Base-by-base conservation (phyloP, 2,329 filamentous ascomycete species). In the Claviceps purpurea region DNA sequence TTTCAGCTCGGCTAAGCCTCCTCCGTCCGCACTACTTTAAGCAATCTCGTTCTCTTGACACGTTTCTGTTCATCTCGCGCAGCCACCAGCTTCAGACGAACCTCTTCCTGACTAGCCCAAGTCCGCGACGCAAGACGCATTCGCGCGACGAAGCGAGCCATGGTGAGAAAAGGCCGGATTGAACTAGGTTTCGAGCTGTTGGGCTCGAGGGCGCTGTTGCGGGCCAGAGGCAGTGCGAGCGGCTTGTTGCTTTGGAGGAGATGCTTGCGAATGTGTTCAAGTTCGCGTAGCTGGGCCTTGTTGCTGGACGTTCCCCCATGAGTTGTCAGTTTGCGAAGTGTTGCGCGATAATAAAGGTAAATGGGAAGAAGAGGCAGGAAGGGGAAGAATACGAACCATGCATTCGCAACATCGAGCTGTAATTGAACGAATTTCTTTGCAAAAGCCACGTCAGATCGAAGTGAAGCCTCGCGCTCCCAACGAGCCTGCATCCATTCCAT, bases 401-500 rank as follows among this genome's bases (percentile, higher is more conserved):
- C 84, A 62, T 89, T 85, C 61, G 89, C 89, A 61, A 95, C 81
- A 60, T 89, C 82, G 51, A 94, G 80, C 67, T 89, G 82, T 65
- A 88, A 74, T 61, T 83, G 69, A 69, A 96, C 80, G 66, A 88
- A 90, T 58, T 78, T 81, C 76, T 98, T 98, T 57, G 88, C 88
- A 70, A 85, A 95, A 8, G 86, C 87, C 37, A 91, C 79, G 61
- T 90, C 87, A 56, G 78, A 77, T 43, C 93, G 79, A 69, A 97
- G 84, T 49, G 78, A 80, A 59, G 87, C 81, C 68, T 96, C 91
- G 37, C 93, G 79, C 64, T 81, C 77, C 71, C 86, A 87, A 50
- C 85, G 81, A 2, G 88, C 87, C 61, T 89, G 82, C 65, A 97
- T 81, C 82, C 87, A 97, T 61, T 89, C 80, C 65, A 97, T 91